Evolutionary conservation across 139 green algal genomes (phyloP).

Genomic region (Pleodorina starrii): DNA sequence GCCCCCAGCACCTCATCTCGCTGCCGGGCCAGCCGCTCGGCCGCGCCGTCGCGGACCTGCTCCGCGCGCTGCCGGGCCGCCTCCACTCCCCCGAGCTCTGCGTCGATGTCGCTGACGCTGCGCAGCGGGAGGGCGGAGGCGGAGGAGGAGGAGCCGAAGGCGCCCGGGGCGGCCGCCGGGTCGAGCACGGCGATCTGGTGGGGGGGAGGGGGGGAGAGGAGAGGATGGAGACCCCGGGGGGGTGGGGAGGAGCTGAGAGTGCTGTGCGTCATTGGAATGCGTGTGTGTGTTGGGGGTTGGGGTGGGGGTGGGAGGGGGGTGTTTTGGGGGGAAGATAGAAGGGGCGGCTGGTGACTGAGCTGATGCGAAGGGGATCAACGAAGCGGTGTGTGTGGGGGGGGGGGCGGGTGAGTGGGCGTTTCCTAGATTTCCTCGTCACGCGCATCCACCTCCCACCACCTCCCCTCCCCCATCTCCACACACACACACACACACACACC

Average conservation of each 20-base stretch:
- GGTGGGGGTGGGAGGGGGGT: no score
- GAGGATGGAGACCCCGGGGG: no score
- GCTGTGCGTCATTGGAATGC: no score
- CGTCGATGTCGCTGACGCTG: conserved; percentile 49
- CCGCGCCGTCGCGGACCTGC: conserved; percentile 17
- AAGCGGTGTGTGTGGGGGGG: neutral
- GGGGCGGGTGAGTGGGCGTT: neutral
- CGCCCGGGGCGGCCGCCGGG: no score
- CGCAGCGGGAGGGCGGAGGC: neutral
- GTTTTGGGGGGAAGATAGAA: no score
- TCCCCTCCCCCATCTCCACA: no score
- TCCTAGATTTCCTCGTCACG: neutral
- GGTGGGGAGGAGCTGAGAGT: no score
- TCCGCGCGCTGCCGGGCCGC: conserved; percentile 36
- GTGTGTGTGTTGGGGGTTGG: no score
- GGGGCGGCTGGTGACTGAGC: neutral
- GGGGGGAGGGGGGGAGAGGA: neutral
- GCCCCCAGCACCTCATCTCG: conserved; percentile 24
- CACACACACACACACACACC: no score
- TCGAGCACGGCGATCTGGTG: conserved; percentile 6
- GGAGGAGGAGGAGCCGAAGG: neutral
- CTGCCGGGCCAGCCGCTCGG: neutral
- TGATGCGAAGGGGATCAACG: neutral
- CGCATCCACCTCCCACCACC: no score
- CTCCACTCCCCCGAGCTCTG: conserved; percentile 47